These are phyloP conservation scores for Gypsophila paniculata DNA, from an alignment of 179 eudicot species.

Conservation along the genomic window DNA sequence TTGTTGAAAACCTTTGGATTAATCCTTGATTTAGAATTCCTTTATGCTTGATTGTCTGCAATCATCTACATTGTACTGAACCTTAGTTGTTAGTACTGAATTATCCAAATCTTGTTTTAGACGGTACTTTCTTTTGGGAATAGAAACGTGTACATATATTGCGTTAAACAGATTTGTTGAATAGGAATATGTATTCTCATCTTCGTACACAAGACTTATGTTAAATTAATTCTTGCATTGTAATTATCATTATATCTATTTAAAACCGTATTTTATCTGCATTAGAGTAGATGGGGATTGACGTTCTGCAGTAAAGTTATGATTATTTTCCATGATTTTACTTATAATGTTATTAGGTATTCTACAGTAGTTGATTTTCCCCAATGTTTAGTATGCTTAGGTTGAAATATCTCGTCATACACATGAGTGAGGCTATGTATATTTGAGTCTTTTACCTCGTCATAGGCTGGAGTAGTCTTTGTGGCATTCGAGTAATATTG, in stretches of 20 bases:
- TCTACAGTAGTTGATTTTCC: too few species aligned
- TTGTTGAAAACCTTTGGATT: background rate
- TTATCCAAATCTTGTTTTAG: too few species aligned
- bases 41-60: background rate
- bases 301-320: background rate
- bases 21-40: background rate
- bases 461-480: background rate
- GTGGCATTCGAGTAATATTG: background rate
- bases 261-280: background rate
- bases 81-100: background rate
- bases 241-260: background rate
- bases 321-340: background rate
- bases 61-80: background rate
- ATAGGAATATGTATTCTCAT: too few species aligned
- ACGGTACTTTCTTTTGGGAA: too few species aligned
- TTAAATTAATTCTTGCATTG: background rate
- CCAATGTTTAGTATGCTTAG: too few species aligned
- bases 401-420: too few species aligned
- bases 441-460: background rate
- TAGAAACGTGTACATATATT: too few species aligned
- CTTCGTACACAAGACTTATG: too few species aligned
- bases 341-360: background rate
- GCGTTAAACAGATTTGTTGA: too few species aligned
- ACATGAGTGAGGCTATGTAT: background rate
- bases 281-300: background rate